Conservation (phyloP, 2,329 filamentous ascomycete genomes). For the Neoarthrinium moseri region DNA sequence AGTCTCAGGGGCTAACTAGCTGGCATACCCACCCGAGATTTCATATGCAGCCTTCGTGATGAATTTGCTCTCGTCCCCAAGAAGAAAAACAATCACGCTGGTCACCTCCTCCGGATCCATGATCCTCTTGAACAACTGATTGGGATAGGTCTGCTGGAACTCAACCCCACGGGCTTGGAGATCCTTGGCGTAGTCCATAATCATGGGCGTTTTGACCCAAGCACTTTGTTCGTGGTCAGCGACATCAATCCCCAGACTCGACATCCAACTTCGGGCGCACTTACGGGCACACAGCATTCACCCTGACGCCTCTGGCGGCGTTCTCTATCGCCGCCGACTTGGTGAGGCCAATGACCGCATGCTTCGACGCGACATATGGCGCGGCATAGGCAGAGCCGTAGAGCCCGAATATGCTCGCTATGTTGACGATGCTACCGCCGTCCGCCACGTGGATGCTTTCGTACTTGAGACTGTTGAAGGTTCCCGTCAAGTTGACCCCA, state of each 20-base stretch:
- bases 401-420: not conserved
- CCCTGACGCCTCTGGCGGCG: not conserved
- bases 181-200: not conserved
- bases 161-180: not conserved
- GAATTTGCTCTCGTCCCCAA: not conserved
- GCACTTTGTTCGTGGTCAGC: too few relatives aligned
- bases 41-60: not conserved
- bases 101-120: not conserved
- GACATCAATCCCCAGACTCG: not conserved
- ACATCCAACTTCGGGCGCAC: not conserved
- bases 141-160: not conserved
- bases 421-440: not conserved
- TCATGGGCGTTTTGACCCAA: not conserved
- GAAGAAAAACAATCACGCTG: not conserved
- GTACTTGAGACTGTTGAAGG: not conserved
- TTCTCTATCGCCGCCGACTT: not conserved
- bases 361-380: not conserved
- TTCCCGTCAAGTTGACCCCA: not conserved
- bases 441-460: not conserved
- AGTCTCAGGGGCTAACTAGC: too few relatives aligned
- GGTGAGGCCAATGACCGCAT: not conserved
- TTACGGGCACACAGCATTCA: not conserved
- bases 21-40: not conserved
- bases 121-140: not conserved
- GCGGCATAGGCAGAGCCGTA: not conserved